Evolutionary conservation across 2,329 filamentous ascomycete species (phyloP), one percentile per base, ranked within the genome.

Genomic region (Monilinia aucupariae): DNA sequence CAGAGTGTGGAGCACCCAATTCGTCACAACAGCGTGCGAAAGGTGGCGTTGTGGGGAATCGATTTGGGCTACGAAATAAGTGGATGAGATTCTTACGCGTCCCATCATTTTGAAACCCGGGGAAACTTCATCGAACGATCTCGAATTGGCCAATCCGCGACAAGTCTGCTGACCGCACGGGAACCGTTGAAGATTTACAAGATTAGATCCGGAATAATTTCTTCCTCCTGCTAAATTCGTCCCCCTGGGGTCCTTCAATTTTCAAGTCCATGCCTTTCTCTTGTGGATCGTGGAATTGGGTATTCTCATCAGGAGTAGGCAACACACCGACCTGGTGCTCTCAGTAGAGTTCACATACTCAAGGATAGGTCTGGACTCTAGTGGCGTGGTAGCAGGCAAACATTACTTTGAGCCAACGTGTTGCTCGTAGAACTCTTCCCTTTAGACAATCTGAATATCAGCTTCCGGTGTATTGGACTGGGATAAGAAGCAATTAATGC

Each of bases 191-290:
- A 22, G 37, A 25, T 25, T 27, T n/a, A 39, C 39, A 30, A 47
- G 27, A 17, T 55, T 20, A 39, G 41, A 32, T 47, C 41, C 58
- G 48, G 58, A 53, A 53, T n/a, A 34, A 60, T 53, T 43, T 13
- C 10, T 9, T 32, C 27, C 47, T 52, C 43, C 25, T 60, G 27
- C 8, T 4, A 56, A 45, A 4, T 17, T 12, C 27, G 34, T 17
- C 47, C 25, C 3, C 15, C 12, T 32, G 7, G 7, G 8, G 3
- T 2, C 13, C 13, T 47, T 56, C 30, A 9, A 22, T n/a, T 34
- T 56, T 34, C 1, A n/a, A 34, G 13, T 13, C 20, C 20, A 34
- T n/a, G 12, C n/a, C 13, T 34, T 34, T 34, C 27, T 56, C 30
- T 4, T 22, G 13, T 34, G 27, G n/a, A 34, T 12, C 13, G 20